phyloP scores from a whole-genome alignment of 805 yeast genomes.

The Phaffomyces opuntiae region DNA sequence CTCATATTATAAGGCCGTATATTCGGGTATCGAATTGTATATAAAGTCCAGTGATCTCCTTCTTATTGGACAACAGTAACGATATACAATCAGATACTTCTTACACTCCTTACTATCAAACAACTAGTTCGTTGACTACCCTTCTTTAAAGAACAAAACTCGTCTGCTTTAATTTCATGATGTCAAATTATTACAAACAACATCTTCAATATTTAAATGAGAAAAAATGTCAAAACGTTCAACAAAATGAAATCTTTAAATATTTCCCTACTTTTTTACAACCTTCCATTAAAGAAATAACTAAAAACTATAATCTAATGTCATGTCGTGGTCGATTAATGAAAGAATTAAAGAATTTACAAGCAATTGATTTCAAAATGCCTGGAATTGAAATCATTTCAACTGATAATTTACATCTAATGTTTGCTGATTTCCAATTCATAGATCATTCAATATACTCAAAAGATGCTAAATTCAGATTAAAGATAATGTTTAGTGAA shows the following conservation, averaged over 20 bases:
- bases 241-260: background rate
- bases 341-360: conserved; percentile 19
- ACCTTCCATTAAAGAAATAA: conserved; percentile 1
- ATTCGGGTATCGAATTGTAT: too few species aligned
- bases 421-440: conserved; percentile 34
- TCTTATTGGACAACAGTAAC: too few species aligned
- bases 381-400: conserved; percentile 25
- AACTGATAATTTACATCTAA: conserved; percentile 26
- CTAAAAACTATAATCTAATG: conserved; percentile 8
- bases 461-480: conserved; percentile 29
- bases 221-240: background rate
- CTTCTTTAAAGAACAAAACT: too few species aligned
- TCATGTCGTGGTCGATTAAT: conserved; percentile 18
- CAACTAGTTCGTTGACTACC: too few species aligned
- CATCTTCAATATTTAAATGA: background rate
- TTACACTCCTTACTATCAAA: too few species aligned
- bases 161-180: too few species aligned
- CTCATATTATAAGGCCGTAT: too few species aligned
- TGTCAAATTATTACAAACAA: background rate
- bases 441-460: conserved; percentile 30
- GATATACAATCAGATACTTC: too few species aligned
- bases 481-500: conserved; percentile 35
- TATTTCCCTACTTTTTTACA: background rate
- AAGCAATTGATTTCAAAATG: conserved; percentile 4
- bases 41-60: too few species aligned